phyloP scores from a whole-genome alignment of 2,329 filamentous ascomycete genomes.

The Thelonectria discophora region DNA sequence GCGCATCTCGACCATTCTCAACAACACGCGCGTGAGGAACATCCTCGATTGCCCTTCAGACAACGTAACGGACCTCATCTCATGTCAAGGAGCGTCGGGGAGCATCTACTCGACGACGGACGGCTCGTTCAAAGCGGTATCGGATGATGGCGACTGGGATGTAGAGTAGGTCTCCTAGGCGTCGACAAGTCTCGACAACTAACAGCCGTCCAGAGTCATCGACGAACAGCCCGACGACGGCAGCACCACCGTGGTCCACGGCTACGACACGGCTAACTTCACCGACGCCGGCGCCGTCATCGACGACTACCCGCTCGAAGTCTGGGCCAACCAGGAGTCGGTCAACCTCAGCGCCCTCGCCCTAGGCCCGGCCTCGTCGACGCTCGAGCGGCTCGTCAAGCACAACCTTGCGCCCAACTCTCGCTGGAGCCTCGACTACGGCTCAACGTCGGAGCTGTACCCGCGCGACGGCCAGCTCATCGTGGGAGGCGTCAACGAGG shows the following conservation, averaged over 20 bases:
- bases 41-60: constrained; percentile 18
- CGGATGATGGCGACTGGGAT: constrained; percentile 19
- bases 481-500: constrained; percentile 18
- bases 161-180: constrained; percentile 3
- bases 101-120: constrained; percentile 19
- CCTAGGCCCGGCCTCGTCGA: constrained; percentile 13
- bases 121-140: constrained; percentile 5
- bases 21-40: constrained; percentile 23
- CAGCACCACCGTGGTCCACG: constrained; percentile 14
- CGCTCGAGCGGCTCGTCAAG: constrained; percentile 6
- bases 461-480: constrained; percentile 20
- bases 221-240: constrained; percentile 16
- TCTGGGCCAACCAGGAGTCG: constrained; percentile 18
- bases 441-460: constrained; percentile 16
- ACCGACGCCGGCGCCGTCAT: constrained; percentile 8
- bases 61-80: constrained; percentile 12
- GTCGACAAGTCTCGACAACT: background rate
- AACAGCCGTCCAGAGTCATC: constrained; percentile 1
- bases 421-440: constrained; percentile 16
- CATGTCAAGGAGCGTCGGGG: constrained; percentile 22
- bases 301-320: constrained; percentile 18
- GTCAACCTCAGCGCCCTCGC: constrained; percentile 22
- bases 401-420: constrained; percentile 12
- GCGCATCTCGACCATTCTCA: constrained; percentile 22
- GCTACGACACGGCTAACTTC: constrained; percentile 22